Evolutionary conservation across 345 rosid genomes (phyloP).

Genomic region (Aethionema arabicum): DNA sequence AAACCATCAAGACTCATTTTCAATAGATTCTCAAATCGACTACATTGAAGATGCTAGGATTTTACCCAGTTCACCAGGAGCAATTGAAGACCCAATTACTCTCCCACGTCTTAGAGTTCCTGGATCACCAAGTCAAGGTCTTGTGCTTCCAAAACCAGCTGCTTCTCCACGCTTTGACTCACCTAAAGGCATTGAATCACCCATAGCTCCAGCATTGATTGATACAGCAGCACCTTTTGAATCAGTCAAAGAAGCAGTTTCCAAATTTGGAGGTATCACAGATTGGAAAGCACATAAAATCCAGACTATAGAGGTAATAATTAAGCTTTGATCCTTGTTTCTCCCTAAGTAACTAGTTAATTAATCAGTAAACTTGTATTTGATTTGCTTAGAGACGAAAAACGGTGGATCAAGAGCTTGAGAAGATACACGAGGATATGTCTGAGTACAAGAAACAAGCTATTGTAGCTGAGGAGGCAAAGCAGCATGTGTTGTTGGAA

Average conservation of each 20-base stretch:
- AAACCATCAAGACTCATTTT: conserved; percentile 31
- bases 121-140: conserved; percentile 37
- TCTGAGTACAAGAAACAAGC: conserved; percentile 58
- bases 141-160: conserved; percentile 29
- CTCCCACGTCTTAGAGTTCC: conserved; percentile 35
- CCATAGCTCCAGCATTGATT: conserved; percentile 41
- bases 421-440: conserved; percentile 63
- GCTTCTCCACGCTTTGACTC: conserved; percentile 33
- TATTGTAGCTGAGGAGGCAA: conserved; percentile 62
- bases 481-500: conserved; percentile 58
- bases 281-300: conserved; percentile 96
- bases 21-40: conserved; percentile 21
- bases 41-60: conserved; percentile 34
- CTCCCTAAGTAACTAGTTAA: neutral
- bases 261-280: conserved; percentile 91
- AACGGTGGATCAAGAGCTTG: conserved; percentile 74
- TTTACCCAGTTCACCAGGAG: conserved; percentile 22
- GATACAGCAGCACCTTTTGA: conserved; percentile 92
- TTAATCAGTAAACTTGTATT: neutral
- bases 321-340: neutral
- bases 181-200: neutral
- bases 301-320: conserved; percentile 71
- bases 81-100: conserved; percentile 20
- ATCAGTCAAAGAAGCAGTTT: conserved; percentile 92
- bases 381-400: conserved; percentile 55